A percentile compares a stretch with the other conserved stretches of the same genome.
Conservation (phyloP, 1,284 basidiomycete genomes). For the Trametes sp. region DNA sequence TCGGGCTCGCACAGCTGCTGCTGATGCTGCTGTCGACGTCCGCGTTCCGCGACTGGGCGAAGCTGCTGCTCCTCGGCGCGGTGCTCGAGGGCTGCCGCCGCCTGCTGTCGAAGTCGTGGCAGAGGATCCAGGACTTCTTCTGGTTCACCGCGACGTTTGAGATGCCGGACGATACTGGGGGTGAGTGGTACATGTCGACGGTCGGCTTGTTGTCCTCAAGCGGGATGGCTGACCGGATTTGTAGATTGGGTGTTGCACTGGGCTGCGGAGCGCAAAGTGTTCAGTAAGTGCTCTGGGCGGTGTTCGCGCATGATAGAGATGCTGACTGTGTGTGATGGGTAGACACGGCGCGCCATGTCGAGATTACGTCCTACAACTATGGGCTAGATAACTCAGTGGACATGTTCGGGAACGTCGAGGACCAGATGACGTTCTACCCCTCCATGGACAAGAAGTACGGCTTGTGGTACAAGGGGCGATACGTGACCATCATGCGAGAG, state of each 20-base stretch:
- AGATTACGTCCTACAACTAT: constrained; percentile 18
- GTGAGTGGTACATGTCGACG: constrained; percentile 47
- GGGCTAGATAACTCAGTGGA: constrained; percentile 10
- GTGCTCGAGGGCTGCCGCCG: constrained; percentile 65
- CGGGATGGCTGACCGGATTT: constrained; percentile 58
- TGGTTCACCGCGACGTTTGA: constrained; percentile 71
- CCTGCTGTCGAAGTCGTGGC: constrained; percentile 50
- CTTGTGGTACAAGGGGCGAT: constrained; percentile 58
- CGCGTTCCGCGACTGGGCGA: constrained; percentile 68
- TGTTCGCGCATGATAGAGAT: too few species aligned
- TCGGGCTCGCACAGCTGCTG: constrained; percentile 49
- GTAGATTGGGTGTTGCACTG: constrained; percentile 34
- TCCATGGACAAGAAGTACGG: constrained; percentile 51
- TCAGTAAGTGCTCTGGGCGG: constrained; percentile 25
- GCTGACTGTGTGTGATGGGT: background rate
- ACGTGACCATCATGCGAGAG: constrained; percentile 53
- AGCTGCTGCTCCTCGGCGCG: constrained; percentile 68
- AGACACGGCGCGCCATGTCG: constrained; percentile 23
- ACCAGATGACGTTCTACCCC: constrained; percentile 56
- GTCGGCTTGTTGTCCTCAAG: background rate
- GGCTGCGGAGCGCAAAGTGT: constrained; percentile 21
- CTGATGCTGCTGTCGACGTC: constrained; percentile 50
- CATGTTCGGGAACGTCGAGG: constrained; percentile 40
- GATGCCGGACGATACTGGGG: constrained; percentile 62
- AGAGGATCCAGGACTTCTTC: constrained; percentile 55